A percentile compares a stretch with the other conserved stretches of the same genome.
Conservation (phyloP, 306 rosid genomes). For the Acacia melanoxylon region DNA sequence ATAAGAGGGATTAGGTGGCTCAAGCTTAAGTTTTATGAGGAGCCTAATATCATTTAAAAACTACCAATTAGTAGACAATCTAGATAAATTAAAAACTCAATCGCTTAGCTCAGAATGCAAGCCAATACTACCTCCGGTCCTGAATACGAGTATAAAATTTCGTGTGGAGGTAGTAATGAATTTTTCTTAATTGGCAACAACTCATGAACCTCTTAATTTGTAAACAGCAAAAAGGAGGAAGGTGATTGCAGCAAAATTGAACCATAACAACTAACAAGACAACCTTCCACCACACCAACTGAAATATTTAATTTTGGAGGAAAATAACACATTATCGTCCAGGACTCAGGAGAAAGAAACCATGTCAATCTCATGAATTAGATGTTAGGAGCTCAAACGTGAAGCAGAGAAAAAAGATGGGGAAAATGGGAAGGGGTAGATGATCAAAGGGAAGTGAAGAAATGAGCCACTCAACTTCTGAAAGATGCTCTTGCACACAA, state of each 20-base stretch:
- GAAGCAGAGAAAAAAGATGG: constrained; percentile 12
- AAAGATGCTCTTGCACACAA: background rate
- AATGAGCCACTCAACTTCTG: constrained; percentile 21
- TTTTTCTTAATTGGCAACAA: background rate
- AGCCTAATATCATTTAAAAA: background rate
- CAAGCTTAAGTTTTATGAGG: background rate
- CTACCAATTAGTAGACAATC: background rate
- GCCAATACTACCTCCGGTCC: background rate
- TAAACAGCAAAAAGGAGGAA: background rate
- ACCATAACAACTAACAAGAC: background rate
- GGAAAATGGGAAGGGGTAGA: background rate
- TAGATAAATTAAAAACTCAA: background rate
- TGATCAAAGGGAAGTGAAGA: constrained; percentile 34
- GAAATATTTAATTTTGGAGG: background rate
- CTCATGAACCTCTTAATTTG: background rate
- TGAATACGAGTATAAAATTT: no score
- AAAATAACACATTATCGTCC: background rate
- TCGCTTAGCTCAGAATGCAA: background rate
- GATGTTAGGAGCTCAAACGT: background rate
- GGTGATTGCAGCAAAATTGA: background rate
- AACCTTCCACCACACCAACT: background rate
- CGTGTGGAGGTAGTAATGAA: no score
- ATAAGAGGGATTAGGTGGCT: background rate
- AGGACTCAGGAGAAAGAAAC: background rate
- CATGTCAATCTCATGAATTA: background rate